Evolutionary conservation across 164 flowering plant genomes (phyloP).

Genomic region (Paratinospora sagittata): DNA sequence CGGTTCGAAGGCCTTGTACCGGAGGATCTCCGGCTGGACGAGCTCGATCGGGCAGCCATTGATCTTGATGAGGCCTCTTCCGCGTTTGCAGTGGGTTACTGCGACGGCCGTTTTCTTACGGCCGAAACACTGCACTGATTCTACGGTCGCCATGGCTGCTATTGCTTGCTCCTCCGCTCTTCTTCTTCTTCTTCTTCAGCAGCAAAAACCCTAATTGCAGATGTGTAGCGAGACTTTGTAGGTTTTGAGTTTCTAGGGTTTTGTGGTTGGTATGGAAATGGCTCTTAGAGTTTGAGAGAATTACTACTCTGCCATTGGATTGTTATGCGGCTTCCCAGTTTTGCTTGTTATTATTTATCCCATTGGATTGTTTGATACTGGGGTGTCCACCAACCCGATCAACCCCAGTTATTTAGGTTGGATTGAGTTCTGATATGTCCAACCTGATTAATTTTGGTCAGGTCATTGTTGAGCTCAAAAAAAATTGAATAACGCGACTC

Average conservation of each 20-base stretch:
- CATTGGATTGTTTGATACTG: too few species aligned
- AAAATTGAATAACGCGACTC: too few species aligned
- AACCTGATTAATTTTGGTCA: too few species aligned
- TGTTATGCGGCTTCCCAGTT: neutral
- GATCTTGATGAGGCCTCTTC: constrained; percentile 18
- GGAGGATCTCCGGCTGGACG: constrained; percentile 23
- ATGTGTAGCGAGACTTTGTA: neutral
- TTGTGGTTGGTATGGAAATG: neutral
- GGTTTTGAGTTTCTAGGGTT: neutral
- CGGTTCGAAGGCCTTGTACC: constrained; percentile 18
- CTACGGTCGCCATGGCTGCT: constrained; percentile 4
- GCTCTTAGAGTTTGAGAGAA: neutral
- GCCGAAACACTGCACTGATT: constrained; percentile 22
- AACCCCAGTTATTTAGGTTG: too few species aligned
- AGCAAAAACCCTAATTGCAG: constrained; percentile 10
- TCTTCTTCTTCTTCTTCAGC: neutral
- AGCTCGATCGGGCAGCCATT: too few species aligned
- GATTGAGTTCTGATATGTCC: too few species aligned
- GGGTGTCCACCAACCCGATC: too few species aligned
- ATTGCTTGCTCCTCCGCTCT: neutral
- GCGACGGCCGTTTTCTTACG: constrained; percentile 23
- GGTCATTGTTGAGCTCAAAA: too few species aligned
- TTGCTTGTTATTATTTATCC: neutral
- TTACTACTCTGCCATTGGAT: neutral
- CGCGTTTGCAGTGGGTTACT: constrained; percentile 19